Percentiles rank a stretch among this genome's conserved stretches.
These are phyloP conservation scores for Mucor piriformis DNA, from an alignment of 371 early-diverging fungal species.

Conservation along the genomic window DNA sequence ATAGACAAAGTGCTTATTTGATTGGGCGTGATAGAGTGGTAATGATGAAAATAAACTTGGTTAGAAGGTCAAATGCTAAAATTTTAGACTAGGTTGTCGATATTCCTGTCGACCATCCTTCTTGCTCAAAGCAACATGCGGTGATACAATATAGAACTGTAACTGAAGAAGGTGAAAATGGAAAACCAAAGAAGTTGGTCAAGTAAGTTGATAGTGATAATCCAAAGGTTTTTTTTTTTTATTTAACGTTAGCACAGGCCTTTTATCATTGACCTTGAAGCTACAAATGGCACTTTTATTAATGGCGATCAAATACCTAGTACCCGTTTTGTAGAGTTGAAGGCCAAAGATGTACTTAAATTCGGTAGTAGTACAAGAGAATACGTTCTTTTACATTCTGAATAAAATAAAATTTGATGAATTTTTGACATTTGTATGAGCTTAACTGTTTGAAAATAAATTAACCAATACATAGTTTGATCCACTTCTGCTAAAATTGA, in stretches of 20 bases:
- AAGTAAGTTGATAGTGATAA: constrained; percentile 58
- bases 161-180: constrained; percentile 10
- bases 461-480: too few relatives aligned
- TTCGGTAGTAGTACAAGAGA: constrained; percentile 92
- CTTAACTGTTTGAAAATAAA: too few relatives aligned
- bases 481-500: too few relatives aligned
- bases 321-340: constrained; percentile 84
- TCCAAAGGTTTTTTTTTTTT: background rate
- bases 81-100: constrained; percentile 72
- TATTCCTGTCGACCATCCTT: constrained; percentile 89
- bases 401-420: too few relatives aligned
- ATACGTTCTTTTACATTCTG: constrained; percentile 85
- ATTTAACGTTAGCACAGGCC: constrained; percentile 54
- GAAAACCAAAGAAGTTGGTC: constrained; percentile 44
- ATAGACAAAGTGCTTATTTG: constrained; percentile 86
- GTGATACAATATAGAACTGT: constrained; percentile 65
- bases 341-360: constrained; percentile 78
- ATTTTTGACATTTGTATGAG: too few relatives aligned
- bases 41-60: constrained; percentile 3
- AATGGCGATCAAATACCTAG: constrained; percentile 78
- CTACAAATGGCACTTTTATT: constrained; percentile 89
- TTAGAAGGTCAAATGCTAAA: background rate
- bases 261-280: constrained; percentile 92
- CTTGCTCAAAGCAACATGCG: constrained; percentile 89
- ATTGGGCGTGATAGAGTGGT: constrained; percentile 89